phyloP scores from a whole-genome alignment of 1,284 basidiomycete genomes.

The Sporisorium sorghi region DNA sequence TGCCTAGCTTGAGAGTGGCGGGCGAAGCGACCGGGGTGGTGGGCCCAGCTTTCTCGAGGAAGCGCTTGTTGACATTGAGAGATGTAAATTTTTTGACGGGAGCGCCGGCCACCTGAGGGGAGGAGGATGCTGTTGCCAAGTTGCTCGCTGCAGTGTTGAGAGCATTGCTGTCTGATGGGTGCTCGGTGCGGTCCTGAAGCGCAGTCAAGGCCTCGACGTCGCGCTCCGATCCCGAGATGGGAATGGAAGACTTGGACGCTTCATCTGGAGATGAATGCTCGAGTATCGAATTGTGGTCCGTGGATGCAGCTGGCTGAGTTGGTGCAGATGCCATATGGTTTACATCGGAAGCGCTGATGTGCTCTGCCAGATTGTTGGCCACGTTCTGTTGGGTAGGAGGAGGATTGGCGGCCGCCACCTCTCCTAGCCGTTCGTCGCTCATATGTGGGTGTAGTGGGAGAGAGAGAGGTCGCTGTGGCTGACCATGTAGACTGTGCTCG shows the following conservation, averaged over 20 bases:
- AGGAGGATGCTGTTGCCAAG: slow-evolving; percentile 12
- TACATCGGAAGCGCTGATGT: background rate
- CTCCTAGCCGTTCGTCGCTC: slow-evolving; percentile 38
- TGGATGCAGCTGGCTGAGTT: slow-evolving; percentile 1
- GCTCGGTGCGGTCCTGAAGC: slow-evolving; percentile 22
- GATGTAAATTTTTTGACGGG: slow-evolving; percentile 63
- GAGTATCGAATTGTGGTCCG: background rate
- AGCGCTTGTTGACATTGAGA: slow-evolving; percentile 66
- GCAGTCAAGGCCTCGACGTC: slow-evolving; percentile 46
- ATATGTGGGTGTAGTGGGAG: slow-evolving; percentile 19
- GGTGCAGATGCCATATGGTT: background rate
- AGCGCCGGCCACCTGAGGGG: slow-evolving; percentile 21
- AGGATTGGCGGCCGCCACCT: slow-evolving; percentile 34
- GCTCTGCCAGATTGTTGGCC: slow-evolving; percentile 10
- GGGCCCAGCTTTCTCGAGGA: slow-evolving; percentile 64
- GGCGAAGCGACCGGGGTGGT: slow-evolving; percentile 28
- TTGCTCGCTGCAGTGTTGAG: slow-evolving; percentile 1
- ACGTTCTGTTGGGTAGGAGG: slow-evolving; percentile 19
- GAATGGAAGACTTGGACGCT: slow-evolving; percentile 5
- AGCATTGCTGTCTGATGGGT: background rate
- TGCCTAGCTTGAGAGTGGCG: slow-evolving; percentile 37
- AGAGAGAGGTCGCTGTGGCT: background rate
- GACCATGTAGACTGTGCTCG: slow-evolving; percentile 17
- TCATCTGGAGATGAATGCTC: background rate
- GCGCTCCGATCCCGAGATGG: slow-evolving; percentile 31